Conservation (phyloP, 495 filamentous ascomycete genomes). For the Choiromyces venosus region DNA sequence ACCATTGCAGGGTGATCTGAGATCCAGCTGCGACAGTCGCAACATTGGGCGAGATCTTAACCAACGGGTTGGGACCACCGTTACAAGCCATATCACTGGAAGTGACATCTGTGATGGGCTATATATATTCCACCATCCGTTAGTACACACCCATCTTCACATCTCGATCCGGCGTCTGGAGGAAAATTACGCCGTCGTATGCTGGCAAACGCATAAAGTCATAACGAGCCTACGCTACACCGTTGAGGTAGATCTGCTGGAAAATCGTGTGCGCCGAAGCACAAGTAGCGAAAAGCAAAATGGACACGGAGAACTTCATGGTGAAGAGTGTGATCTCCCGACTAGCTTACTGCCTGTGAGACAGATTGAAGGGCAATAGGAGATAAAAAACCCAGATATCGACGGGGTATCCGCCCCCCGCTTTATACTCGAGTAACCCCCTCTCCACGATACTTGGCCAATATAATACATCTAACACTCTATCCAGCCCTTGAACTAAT, state of each 20-base stretch:
- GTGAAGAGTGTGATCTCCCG: constrained; percentile 6
- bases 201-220: constrained; percentile 47
- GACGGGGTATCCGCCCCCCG: constrained; percentile 21
- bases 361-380: no score
- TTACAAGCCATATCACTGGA: constrained; percentile 53
- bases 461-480: no score
- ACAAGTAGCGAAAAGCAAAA: constrained; percentile 38
- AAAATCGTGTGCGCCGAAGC: constrained; percentile 55
- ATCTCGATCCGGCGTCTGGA: no score
- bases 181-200: constrained; percentile 45
- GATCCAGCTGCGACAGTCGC: constrained; percentile 35
- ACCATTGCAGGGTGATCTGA: constrained; percentile 35
- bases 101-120: constrained; percentile 53
- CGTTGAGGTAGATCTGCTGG: constrained; percentile 47
- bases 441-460: no score
- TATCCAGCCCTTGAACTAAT: no score
- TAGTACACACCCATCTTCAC: no score
- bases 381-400: constrained; percentile 14
- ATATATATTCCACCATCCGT: no score
- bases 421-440: no score
- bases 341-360: background rate
- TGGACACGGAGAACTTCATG: constrained; percentile 26
- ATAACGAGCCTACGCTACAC: constrained; percentile 30
- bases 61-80: constrained; percentile 51
- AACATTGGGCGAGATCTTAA: constrained; percentile 28